A percentile compares a stretch with the other conserved stretches of the same genome.
phyloP scores from a whole-genome alignment of 2,329 filamentous ascomycete genomes.

The Sphaceloma murrayae region DNA sequence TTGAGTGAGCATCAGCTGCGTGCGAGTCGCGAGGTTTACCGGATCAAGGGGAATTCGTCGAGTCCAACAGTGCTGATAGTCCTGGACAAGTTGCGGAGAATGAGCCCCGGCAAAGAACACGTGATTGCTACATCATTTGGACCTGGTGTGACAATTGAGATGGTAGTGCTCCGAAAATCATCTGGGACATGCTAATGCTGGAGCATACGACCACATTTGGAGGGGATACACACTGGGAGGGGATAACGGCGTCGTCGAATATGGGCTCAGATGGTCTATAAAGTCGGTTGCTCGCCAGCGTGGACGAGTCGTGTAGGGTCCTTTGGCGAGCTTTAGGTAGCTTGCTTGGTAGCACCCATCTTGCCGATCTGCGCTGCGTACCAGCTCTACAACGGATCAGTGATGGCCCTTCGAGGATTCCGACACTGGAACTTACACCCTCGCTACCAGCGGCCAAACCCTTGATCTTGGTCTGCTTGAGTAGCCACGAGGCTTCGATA shows the following conservation, averaged over 20 bases:
- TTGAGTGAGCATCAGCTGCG: conserved; percentile 56
- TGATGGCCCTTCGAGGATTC: neutral
- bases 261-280: too few relatives aligned
- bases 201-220: too few relatives aligned
- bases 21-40: conserved; percentile 61
- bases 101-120: conserved; percentile 39
- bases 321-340: too few relatives aligned
- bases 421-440: neutral
- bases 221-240: too few relatives aligned
- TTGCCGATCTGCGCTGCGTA: conserved; percentile 2
- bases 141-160: conserved; percentile 58
- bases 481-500: conserved; percentile 15
- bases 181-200: too few relatives aligned
- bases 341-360: neutral
- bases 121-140: conserved; percentile 62
- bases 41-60: conserved; percentile 59
- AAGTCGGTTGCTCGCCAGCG: too few relatives aligned
- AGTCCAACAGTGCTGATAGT: conserved; percentile 59
- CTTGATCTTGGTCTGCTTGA: conserved; percentile 15
- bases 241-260: too few relatives aligned
- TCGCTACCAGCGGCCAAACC: conserved; percentile 12
- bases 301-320: too few relatives aligned
- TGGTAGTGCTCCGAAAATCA: too few relatives aligned
- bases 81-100: conserved; percentile 48
- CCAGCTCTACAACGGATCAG: neutral